Base-by-base conservation (phyloP, 768 basidiomycete genomes). In the Lactarius pseudohatsudake region DNA sequence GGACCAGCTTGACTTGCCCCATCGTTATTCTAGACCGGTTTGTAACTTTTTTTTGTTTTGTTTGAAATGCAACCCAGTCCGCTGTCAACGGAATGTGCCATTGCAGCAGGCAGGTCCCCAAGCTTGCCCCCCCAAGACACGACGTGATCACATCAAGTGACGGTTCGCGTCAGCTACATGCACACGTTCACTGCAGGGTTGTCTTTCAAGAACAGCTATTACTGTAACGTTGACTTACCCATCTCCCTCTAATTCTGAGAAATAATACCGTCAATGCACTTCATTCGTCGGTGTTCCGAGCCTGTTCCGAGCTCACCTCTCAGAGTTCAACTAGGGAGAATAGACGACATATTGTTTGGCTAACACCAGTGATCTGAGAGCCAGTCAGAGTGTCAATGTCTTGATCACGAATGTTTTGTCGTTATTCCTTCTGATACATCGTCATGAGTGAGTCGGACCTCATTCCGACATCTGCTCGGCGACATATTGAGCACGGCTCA, bases 111-210 rank as follows among this genome's bases (percentile, higher is more conserved):
- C 54, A 55, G 13, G 6, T 28, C 32, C 34, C 34, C 10, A 3
- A 2, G 1, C 43, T 20, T 45, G 9, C 8, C 20, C 43, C 43
- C 18, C 2, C 20, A 2, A 43, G 43, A 10, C 9, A 57, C 18
- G 26, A 59, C 26, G 20, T 28, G 32, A 20, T 22, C 64, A 64
- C 58, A 50, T 64, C 50, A 1, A 8, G 57, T 64, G 63, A 64
- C 63, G 8, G 22, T 26, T 53, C 63, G 63, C 26, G 63, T 58
- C 32, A 22, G 30, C 30, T 32, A 32, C 3, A 32, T 4, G 3
- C 38, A 38, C 38, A 3, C 13, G 13, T 15, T 38, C 38, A 36
- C 34, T 36, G 34, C 34, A 38, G 38, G 38, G 38, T 38, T 11
- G 13, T 38, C 40, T 40, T 40, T 15, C 38, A 13, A 40, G 15